Evolutionary conservation across 177 flowering plant species (phyloP), one percentile per base, ranked within the genome.

Genomic region (Vitis hybrid): DNA sequence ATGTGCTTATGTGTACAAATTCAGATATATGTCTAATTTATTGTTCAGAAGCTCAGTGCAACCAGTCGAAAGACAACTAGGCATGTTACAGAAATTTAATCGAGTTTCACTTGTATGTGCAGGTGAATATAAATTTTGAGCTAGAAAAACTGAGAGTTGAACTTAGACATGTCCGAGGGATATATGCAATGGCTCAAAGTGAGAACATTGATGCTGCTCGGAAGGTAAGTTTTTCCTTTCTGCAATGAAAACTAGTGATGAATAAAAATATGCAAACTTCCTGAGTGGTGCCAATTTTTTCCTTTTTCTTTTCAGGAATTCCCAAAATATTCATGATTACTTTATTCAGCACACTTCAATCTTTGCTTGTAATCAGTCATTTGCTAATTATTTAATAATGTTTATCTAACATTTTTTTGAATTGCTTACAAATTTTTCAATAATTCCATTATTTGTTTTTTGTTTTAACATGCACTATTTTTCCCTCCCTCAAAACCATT

Each of bases 61-160:
- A 30, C 6, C 14, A 15, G 8, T 46, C 16, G 7, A 24, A 11
- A 16, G 14, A n/a, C 21, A 32, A 21, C 18, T 62, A 11, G 11
- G 15, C 50, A 35, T 19, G 19, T 58, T 32, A 50, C 9, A 50
- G 12, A 59, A 61, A 12, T 16, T 49, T 21, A 59, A 14, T 49
- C 14, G 9, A 63, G 13, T 1, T 27, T 57, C 14, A 11, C 64
- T 56, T 11, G 6, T 66, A 14, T 66, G 8, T 75, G 78, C 90
- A 93, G 98, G 77, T 49, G 13, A 71, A 85, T 67, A 49, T 84
- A 12, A 67, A 77, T 74, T 74, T 85, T 72, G 97, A 94, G 86
- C 80, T 94, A 59, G 97, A 94, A 79, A 91, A 82, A 79, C 80
- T 94, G 76, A 87, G 87, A 75, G 79, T 80, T 74, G 95, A 92